These are phyloP conservation scores for Phytophthora constricta DNA, from an alignment of 352 stramenopile genomes.

Conservation along the genomic window DNA sequence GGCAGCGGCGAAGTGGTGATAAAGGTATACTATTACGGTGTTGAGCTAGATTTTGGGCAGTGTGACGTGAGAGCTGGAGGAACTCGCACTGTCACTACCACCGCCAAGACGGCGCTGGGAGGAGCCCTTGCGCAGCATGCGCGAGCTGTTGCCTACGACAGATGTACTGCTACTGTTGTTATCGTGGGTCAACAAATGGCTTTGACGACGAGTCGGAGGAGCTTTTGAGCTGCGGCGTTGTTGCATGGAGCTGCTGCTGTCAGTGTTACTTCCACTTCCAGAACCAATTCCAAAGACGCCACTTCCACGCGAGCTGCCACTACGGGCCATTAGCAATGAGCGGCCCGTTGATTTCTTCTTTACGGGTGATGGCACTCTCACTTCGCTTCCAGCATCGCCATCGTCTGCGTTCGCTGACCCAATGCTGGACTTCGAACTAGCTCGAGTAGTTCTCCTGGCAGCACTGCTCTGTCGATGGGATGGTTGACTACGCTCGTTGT, in stretches of 20 bases:
- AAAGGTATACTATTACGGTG: neutral
- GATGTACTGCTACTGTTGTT: constrained; percentile 27
- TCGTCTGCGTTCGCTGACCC: constrained; percentile 20
- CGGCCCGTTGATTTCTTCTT: constrained; percentile 61
- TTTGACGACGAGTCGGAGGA: constrained; percentile 16
- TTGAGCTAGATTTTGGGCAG: constrained; percentile 55
- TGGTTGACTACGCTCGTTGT: constrained; percentile 14
- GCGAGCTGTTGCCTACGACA: constrained; percentile 33
- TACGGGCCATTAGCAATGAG: constrained; percentile 34
- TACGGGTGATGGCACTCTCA: constrained; percentile 49
- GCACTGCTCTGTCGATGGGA: constrained; percentile 7
- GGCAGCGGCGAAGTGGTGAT: neutral
- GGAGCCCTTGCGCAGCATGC: constrained; percentile 28
- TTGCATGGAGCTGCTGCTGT: constrained; percentile 23
- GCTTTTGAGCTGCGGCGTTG: constrained; percentile 56
- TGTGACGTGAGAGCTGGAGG: constrained; percentile 44
- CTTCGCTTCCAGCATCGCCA: constrained; percentile 44
- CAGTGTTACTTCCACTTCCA: constrained; percentile 29
- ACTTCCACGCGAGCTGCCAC: constrained; percentile 45
- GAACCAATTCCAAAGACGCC: constrained; percentile 21
- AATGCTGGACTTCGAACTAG: constrained; percentile 5
- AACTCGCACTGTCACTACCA: constrained; percentile 34
- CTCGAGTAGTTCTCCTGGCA: constrained; percentile 18
- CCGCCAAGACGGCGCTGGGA: constrained; percentile 31
- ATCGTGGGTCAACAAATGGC: constrained; percentile 36